Conservation (phyloP, 2,329 filamentous ascomycete genomes). For the Fusarium secorum region DNA sequence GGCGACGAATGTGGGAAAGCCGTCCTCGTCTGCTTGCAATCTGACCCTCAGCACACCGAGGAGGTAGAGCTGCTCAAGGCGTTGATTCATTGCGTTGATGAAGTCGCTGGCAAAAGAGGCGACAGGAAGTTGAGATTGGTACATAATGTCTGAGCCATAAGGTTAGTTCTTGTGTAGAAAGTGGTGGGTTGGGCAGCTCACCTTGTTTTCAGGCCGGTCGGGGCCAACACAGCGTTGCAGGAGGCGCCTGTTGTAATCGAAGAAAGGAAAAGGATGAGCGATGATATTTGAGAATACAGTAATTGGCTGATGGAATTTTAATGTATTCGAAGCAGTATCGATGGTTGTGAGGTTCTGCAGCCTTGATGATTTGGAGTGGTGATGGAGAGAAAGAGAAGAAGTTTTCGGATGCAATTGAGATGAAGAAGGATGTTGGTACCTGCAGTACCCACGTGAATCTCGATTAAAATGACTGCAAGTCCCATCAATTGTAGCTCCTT, state of each 20-base stretch:
- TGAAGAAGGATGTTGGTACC: not conserved
- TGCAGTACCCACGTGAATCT: not conserved
- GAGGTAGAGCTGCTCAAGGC: not conserved
- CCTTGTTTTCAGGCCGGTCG: not conserved
- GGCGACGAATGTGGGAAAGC: not conserved
- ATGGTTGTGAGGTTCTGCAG: not conserved
- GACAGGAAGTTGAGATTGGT: not conserved
- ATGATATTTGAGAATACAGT: not conserved
- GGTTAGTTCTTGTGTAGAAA: not conserved
- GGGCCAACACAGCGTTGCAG: not conserved
- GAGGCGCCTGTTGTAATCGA: not conserved
- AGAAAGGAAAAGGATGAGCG: not conserved
- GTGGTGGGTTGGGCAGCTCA: not conserved
- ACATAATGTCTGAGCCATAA: not conserved
- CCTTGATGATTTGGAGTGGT: not conserved
- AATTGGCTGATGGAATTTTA: not conserved
- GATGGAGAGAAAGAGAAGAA: not conserved
- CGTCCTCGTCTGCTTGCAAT: not conserved
- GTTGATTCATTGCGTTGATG: rapidly evolving
- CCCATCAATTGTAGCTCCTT: not conserved
- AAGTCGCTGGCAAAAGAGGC: not conserved
- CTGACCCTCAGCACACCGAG: not conserved
- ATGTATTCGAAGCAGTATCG: not conserved
- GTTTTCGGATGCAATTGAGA: not conserved
- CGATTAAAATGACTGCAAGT: not conserved